A percentile compares a stretch with the other conserved stretches of the same genome.
These are phyloP conservation scores for Saraca asoca DNA, from an alignment of 331 rosid species.

Conservation along the genomic window DNA sequence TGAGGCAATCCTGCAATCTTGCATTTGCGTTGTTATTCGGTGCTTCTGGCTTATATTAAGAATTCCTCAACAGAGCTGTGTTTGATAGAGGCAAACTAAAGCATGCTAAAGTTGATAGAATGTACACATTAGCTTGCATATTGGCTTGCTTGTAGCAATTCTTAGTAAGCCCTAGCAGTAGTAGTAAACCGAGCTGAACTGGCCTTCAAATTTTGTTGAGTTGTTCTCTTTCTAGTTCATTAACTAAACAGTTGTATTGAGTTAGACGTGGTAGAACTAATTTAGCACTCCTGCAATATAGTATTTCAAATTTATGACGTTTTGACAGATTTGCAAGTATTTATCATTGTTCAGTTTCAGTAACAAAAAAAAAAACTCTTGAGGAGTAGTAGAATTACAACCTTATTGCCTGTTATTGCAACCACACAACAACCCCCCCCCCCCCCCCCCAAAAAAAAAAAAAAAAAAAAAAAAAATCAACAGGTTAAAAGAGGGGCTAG, in stretches of 20 bases:
- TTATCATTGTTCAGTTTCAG: background rate
- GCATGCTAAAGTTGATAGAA: background rate
- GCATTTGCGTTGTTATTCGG: too few relatives aligned
- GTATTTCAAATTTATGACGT: background rate
- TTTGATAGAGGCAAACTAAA: background rate
- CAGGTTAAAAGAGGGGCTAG: too few relatives aligned
- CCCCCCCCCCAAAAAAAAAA: too few relatives aligned
- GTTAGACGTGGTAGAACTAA: background rate
- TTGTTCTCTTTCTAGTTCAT: background rate
- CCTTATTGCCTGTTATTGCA: background rate
- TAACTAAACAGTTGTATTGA: background rate
- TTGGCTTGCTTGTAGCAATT: background rate
- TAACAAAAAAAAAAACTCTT: background rate
- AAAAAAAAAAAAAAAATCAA: too few relatives aligned
- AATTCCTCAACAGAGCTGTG: too few relatives aligned
- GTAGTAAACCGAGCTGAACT: background rate
- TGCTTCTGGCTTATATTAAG: too few relatives aligned
- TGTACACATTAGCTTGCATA: background rate
- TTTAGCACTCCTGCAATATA: background rate
- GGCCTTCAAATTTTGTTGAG: background rate
- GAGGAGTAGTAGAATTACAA: background rate
- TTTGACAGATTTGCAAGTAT: conserved; percentile 2
- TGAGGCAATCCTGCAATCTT: too few relatives aligned
- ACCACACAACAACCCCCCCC: too few relatives aligned
- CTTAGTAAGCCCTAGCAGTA: background rate